Evolutionary conservation across 1,284 basidiomycete species (phyloP).

Genomic region (Papiliotrema flavescens): DNA sequence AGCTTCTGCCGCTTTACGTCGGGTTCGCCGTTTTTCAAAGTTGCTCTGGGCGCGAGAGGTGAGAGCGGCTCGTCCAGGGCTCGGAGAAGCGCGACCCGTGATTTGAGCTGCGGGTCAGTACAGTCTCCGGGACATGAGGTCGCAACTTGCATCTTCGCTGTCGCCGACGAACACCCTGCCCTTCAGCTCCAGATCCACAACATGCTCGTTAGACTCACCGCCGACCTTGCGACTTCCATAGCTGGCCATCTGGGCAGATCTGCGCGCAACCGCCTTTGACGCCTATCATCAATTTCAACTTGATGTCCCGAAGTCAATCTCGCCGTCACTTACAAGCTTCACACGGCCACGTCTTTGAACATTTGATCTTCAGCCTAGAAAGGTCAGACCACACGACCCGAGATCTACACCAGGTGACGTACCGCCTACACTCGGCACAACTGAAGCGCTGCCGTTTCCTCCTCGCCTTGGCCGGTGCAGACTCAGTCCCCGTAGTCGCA

Average conservation of each 20-base stretch:
- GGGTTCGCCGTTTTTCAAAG: too few species aligned
- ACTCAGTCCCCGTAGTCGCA: neutral
- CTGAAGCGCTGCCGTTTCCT: constrained; percentile 14
- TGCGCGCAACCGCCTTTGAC: constrained; percentile 43
- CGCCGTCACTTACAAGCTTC: constrained; percentile 28
- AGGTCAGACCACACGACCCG: neutral
- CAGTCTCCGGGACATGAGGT: neutral
- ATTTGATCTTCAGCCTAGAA: constrained; percentile 40
- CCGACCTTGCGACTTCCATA: constrained; percentile 41
- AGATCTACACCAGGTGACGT: constrained; percentile 4
- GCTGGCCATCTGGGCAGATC: constrained; percentile 44
- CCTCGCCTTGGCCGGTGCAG: neutral
- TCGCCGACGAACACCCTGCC: constrained; percentile 7
- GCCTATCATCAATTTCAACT: constrained; percentile 12
- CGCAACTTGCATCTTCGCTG: neutral
- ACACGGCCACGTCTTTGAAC: constrained; percentile 43
- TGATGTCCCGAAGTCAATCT: neutral
- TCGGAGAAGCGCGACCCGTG: neutral
- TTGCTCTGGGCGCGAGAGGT: neutral
- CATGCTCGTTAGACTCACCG: constrained; percentile 6
- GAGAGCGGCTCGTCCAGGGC: neutral
- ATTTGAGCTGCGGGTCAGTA: neutral
- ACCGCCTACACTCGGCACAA: constrained; percentile 42
- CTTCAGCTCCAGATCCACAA: neutral
- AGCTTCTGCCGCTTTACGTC: too few species aligned